phyloP scores from a whole-genome alignment of 139 green algal species.

The Chlamydomonas sphaeroides region DNA sequence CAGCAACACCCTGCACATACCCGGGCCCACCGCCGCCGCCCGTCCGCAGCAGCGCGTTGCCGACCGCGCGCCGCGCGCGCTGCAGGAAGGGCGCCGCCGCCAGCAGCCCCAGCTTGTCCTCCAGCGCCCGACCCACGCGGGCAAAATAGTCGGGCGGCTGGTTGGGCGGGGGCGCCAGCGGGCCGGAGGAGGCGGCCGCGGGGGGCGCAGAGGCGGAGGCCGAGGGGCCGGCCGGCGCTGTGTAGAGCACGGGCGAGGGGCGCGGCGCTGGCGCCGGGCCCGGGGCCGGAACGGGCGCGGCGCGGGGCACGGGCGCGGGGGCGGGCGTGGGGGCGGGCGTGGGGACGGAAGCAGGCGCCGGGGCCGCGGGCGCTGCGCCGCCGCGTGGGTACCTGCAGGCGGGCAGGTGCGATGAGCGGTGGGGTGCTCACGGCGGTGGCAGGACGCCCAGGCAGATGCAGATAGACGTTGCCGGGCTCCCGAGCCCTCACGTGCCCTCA shows the following conservation, averaged over 20 bases:
- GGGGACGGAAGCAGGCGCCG: not conserved
- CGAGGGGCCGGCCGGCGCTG: too few species aligned
- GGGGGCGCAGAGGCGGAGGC: not conserved
- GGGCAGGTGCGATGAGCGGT: not conserved
- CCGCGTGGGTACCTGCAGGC: not conserved
- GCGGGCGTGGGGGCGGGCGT: not conserved
- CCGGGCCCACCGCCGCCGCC: not conserved
- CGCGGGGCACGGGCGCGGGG: not conserved
- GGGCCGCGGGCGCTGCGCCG: not conserved
- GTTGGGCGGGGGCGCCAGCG: not conserved
- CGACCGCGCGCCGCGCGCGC: not conserved
- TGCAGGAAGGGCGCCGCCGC: too few species aligned
- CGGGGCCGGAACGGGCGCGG: not conserved
- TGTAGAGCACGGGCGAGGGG: not conserved
- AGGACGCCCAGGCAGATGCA: too few species aligned
- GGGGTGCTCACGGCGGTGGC: too few species aligned
- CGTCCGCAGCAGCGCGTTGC: not conserved
- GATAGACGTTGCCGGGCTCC: too few species aligned
- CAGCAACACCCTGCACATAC: too few species aligned
- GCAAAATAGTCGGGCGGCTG: constrained; percentile 20
- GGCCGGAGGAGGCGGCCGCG: not conserved
- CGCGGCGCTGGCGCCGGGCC: not conserved
- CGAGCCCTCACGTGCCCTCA: too few species aligned
- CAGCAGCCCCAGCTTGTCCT: not conserved
- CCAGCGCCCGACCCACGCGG: not conserved